phyloP scores from a whole-genome alignment of 1,284 basidiomycete genomes.

The Leccinum glutinopallens region DNA sequence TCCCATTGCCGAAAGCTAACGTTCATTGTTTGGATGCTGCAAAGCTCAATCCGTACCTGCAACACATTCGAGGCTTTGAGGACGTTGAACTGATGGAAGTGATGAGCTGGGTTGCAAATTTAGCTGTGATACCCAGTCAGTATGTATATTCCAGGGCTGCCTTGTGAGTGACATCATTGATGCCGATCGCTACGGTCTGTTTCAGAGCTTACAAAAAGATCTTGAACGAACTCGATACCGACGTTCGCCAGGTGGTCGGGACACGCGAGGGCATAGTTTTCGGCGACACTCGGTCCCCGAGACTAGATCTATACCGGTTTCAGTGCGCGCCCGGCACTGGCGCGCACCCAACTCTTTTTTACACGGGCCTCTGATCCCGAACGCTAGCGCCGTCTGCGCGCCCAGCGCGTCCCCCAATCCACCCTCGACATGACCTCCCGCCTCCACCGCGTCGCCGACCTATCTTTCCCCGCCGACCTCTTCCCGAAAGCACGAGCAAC shows the following conservation, averaged over 20 bases:
- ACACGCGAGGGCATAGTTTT: slow-evolving; percentile 35
- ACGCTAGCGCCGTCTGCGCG: too few species aligned
- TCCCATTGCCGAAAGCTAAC: slow-evolving; percentile 46
- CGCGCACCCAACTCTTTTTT: slow-evolving; percentile 36
- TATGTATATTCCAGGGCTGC: slow-evolving; percentile 35
- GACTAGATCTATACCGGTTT: slow-evolving; percentile 21
- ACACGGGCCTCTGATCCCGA: slow-evolving; percentile 41
- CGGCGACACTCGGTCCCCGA: slow-evolving; percentile 12
- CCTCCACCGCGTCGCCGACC: too few species aligned
- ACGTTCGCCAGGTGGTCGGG: slow-evolving; percentile 50
- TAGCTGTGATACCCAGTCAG: slow-evolving; percentile 52
- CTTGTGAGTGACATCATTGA: neutral
- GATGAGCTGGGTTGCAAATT: slow-evolving; percentile 57
- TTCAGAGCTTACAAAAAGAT: slow-evolving; percentile 58
- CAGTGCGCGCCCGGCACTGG: slow-evolving; percentile 19
- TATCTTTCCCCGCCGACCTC: slow-evolving; percentile 27
- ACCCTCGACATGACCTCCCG: too few species aligned
- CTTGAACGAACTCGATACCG: slow-evolving; percentile 51
- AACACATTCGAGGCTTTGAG: slow-evolving; percentile 46
- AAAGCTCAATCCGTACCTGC: slow-evolving; percentile 64
- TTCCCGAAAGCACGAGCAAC: slow-evolving; percentile 38
- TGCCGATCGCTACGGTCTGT: neutral
- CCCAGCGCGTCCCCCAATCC: too few species aligned
- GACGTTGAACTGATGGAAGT: slow-evolving; percentile 56
- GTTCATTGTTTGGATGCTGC: slow-evolving; percentile 71